Evolutionary conservation across 1,139 yeast genomes (phyloP).

Genomic region (Kurtzmaniella quercitrusa): DNA sequence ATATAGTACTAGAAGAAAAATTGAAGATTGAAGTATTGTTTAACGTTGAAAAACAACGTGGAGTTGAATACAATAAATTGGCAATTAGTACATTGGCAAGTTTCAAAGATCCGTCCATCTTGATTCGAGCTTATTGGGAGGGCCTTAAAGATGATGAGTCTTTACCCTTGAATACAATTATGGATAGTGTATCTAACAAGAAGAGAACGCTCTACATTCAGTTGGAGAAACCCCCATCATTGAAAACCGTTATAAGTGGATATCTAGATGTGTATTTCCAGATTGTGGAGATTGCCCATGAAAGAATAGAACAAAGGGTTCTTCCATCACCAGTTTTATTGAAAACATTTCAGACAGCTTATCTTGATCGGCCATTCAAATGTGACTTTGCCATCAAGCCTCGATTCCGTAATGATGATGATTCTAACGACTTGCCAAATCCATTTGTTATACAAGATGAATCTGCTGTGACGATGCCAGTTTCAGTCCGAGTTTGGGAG

Average conservation of each 20-base stretch:
- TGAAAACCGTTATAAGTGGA: slow-evolving; percentile 10
- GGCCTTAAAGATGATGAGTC: slow-evolving; percentile 40
- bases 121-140: slow-evolving; percentile 33
- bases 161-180: slow-evolving; percentile 17
- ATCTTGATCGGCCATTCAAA: slow-evolving; percentile 34
- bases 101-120: slow-evolving; percentile 5
- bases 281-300: slow-evolving; percentile 24
- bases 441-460: slow-evolving; percentile 28
- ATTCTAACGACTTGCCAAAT: slow-evolving; percentile 33
- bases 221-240: slow-evolving; percentile 9
- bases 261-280: slow-evolving; percentile 21
- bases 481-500: slow-evolving; percentile 46
- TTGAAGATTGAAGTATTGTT: slow-evolving; percentile 19
- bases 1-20: slow-evolving; percentile 28
- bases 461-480: slow-evolving; percentile 29
- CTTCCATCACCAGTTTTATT: slow-evolving; percentile 1
- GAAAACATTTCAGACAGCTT: slow-evolving; percentile 19
- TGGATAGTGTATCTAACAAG: slow-evolving; percentile 7
- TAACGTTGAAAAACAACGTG: slow-evolving; percentile 10
- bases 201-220: slow-evolving; percentile 18
- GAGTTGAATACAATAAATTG: slow-evolving; percentile 5
- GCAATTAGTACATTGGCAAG: slow-evolving; percentile 1
- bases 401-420: slow-evolving; percentile 18
- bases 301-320: slow-evolving; percentile 14
- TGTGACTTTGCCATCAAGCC: slow-evolving; percentile 36